phyloP scores from a whole-genome alignment of 345 rosid genomes.

The Litchi chinensis region DNA sequence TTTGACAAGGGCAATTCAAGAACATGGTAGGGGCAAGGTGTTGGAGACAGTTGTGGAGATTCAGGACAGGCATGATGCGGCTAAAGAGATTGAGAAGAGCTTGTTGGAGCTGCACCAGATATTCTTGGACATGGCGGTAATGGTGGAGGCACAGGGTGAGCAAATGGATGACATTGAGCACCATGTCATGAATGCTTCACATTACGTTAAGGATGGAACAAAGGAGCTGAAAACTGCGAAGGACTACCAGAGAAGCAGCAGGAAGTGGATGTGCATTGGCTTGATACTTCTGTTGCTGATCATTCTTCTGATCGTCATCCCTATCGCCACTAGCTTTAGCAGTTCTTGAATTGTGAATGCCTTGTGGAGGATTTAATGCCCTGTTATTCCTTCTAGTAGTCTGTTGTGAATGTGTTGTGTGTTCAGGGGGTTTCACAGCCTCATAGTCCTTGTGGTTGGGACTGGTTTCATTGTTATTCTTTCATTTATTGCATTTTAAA shows the following conservation, averaged over 20 bases:
- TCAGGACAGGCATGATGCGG: conserved; percentile 86
- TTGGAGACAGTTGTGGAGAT: conserved; percentile 92
- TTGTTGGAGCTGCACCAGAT: conserved; percentile 91
- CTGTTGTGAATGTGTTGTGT: not conserved
- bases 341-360: conserved; percentile 54
- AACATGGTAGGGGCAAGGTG: conserved; percentile 92
- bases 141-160: conserved; percentile 94
- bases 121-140: conserved; percentile 93
- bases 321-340: conserved; percentile 71
- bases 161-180: conserved; percentile 94
- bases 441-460: conserved; percentile 26
- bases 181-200: conserved; percentile 79
- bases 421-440: not conserved
- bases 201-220: conserved; percentile 80
- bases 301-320: conserved; percentile 67
- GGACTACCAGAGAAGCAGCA: conserved; percentile 67
- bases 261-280: conserved; percentile 83
- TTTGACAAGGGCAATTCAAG: conserved; percentile 70
- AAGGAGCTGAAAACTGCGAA: conserved; percentile 73
- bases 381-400: conserved; percentile 39
- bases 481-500: not conserved
- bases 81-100: conserved; percentile 92
- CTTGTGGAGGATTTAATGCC: conserved; percentile 40
- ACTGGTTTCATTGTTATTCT: conserved; percentile 10
- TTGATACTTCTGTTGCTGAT: conserved; percentile 64